phyloP scores from a whole-genome alignment of 1,284 basidiomycete species.

The Pyrrhoderma noxium region DNA sequence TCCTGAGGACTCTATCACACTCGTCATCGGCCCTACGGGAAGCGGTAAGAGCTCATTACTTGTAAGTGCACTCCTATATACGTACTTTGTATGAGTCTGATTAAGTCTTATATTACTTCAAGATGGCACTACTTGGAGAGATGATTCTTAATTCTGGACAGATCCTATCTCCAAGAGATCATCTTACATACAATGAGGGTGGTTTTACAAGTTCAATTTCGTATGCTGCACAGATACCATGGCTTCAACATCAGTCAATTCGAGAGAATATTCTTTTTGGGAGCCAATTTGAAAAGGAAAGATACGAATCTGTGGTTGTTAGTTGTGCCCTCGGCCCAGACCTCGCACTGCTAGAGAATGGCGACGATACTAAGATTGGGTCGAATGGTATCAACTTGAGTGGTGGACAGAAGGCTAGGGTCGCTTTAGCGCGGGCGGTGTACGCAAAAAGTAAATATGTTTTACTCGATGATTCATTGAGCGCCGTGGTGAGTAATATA shows the following conservation, averaged over 20 bases:
- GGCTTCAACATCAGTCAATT: slow-evolving; percentile 64
- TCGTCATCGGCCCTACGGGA: slow-evolving; percentile 69
- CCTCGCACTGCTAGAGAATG: slow-evolving; percentile 65
- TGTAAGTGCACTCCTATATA: slow-evolving; percentile 27
- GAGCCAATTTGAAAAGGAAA: slow-evolving; percentile 51
- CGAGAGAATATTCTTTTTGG: slow-evolving; percentile 71
- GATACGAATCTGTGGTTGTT: slow-evolving; percentile 54
- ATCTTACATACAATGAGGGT: slow-evolving; percentile 46
- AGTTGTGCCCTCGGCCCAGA: slow-evolving; percentile 70
- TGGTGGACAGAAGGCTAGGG: slow-evolving; percentile 61
- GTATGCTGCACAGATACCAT: slow-evolving; percentile 79
- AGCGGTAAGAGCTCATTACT: slow-evolving; percentile 76
- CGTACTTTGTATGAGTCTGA: slow-evolving; percentile 22
- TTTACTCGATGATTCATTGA: slow-evolving; percentile 63
- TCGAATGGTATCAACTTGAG: slow-evolving; percentile 49
- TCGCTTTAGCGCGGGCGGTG: slow-evolving; percentile 12
- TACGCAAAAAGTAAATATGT: slow-evolving; percentile 30
- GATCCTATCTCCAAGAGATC: slow-evolving; percentile 54
- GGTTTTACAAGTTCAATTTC: slow-evolving; percentile 71
- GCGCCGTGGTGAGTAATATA: slow-evolving; percentile 47
- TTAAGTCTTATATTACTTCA: slow-evolving; percentile 27
- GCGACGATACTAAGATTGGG: slow-evolving; percentile 55
- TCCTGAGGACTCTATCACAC: slow-evolving; percentile 57
- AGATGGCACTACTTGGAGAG: slow-evolving; percentile 51
- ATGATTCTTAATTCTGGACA: slow-evolving; percentile 43